Evolutionary conservation across 2,329 filamentous ascomycete genomes (phyloP).

Genomic region (Plectosphaerella cucumerina): DNA sequence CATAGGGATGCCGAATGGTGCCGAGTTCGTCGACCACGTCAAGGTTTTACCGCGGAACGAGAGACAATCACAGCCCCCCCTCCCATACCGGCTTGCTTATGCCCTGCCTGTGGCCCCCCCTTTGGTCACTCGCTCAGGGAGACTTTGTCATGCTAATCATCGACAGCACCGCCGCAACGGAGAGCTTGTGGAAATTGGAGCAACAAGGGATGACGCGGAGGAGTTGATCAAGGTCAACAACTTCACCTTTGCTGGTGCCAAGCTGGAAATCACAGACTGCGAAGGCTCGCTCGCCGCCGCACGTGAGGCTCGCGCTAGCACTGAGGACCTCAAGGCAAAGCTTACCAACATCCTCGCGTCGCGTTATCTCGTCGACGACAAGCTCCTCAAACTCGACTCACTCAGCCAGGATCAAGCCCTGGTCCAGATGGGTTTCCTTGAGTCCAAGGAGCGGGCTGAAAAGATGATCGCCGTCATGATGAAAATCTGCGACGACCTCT

Average conservation of each 20-base stretch:
- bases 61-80: constrained; percentile 27
- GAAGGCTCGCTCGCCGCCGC: constrained; percentile 37
- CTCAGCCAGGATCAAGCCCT: constrained; percentile 71
- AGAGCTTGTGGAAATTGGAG: constrained; percentile 64
- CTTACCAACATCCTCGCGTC: constrained; percentile 67
- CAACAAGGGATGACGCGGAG: constrained; percentile 59
- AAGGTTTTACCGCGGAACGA: constrained; percentile 20
- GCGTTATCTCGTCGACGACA: constrained; percentile 67
- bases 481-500: constrained; percentile 75
- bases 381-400: constrained; percentile 78
- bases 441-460: constrained; percentile 62
- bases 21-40: constrained; percentile 25
- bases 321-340: constrained; percentile 61
- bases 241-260: constrained; percentile 63
- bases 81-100: constrained; percentile 28
- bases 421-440: constrained; percentile 70
- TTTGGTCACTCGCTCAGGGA: constrained; percentile 4
- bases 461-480: constrained; percentile 94
- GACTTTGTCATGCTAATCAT: constrained; percentile 62
- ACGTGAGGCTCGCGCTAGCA: constrained; percentile 42
- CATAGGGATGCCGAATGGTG: constrained; percentile 25
- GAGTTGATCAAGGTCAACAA: constrained; percentile 65
- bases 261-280: constrained; percentile 51
- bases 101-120: constrained; percentile 28
- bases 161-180: constrained; percentile 65